These are phyloP conservation scores for Colletotrichum sp. DNA, from an alignment of 2,329 filamentous ascomycete genomes.

Conservation along the genomic window DNA sequence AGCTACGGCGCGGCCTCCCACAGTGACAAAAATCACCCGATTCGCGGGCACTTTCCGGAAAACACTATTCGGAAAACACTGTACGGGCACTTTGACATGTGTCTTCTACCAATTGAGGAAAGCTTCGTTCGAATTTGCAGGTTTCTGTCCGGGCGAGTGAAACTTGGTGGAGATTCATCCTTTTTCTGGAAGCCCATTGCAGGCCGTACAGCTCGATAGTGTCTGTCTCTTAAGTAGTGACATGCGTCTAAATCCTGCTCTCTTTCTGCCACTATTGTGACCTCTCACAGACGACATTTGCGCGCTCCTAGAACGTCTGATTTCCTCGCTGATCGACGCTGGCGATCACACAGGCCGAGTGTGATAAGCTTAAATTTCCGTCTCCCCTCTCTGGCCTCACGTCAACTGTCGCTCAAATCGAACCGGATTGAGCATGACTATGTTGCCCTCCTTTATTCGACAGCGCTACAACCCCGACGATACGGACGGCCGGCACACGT, in stretches of 20 bases:
- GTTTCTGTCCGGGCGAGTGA: neutral
- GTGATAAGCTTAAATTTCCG: neutral
- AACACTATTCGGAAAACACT: neutral
- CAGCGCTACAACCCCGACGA: neutral
- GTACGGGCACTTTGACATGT: neutral
- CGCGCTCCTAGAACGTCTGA: neutral
- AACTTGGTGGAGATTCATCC: neutral
- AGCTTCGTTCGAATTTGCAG: neutral
- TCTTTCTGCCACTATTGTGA: fast-evolving
- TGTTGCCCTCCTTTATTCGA: neutral
- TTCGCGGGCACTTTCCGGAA: neutral
- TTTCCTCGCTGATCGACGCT: neutral
- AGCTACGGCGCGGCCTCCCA: neutral
- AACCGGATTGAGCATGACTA: neutral
- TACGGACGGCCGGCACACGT: neutral
- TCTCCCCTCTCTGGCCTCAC: neutral
- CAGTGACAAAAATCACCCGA: neutral
- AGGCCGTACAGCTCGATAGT: neutral
- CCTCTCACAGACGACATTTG: neutral
- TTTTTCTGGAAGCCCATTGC: neutral
- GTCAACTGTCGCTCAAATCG: neutral
- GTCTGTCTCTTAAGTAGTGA: neutral
- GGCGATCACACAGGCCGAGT: neutral
- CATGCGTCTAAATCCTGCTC: neutral
- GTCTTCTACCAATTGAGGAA: neutral